Conservation (phyloP, 2,329 filamentous ascomycete genomes). For the Fusarium sp. region DNA sequence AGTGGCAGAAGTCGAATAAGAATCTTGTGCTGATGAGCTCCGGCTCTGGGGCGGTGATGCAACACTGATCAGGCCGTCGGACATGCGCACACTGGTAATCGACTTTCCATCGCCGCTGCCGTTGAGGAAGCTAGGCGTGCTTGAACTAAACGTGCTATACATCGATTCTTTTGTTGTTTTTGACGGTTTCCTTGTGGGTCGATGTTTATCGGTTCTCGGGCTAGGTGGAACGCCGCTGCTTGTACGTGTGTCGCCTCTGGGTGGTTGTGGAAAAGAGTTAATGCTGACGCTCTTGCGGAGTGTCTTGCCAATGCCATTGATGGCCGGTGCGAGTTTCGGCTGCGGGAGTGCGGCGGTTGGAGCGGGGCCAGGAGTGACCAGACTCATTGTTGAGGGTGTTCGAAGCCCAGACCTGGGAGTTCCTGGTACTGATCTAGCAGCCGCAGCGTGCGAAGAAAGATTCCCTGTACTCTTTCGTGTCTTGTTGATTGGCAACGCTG, state of each 20-base stretch:
- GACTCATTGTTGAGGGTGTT: slow-evolving; percentile 67
- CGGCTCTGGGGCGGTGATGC: slow-evolving; percentile 89
- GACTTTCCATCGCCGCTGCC: slow-evolving; percentile 83
- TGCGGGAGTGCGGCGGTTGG: slow-evolving; percentile 68
- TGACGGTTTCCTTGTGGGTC: slow-evolving; percentile 62
- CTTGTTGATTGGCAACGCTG: slow-evolving; percentile 80
- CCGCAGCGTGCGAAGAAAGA: slow-evolving; percentile 54
- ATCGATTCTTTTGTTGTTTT: slow-evolving; percentile 69
- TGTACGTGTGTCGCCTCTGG: slow-evolving; percentile 70
- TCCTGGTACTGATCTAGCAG: slow-evolving; percentile 58
- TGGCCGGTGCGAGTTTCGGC: slow-evolving; percentile 66
- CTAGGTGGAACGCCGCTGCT: slow-evolving; percentile 73
- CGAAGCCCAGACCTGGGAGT: slow-evolving; percentile 71
- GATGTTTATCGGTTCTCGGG: slow-evolving; percentile 67
- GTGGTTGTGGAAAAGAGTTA: slow-evolving; percentile 92
- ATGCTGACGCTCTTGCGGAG: slow-evolving; percentile 93
- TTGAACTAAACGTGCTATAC: slow-evolving; percentile 61
- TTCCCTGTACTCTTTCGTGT: slow-evolving; percentile 74
- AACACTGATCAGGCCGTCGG: slow-evolving; percentile 80
- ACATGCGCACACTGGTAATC: slow-evolving; percentile 74
- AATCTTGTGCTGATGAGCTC: slow-evolving; percentile 92
- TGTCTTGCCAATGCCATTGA: slow-evolving; percentile 74
- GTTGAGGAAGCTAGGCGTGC: slow-evolving; percentile 81
- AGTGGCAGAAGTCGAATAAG: slow-evolving; percentile 90
- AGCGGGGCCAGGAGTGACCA: slow-evolving; percentile 67